Percentiles rank a stretch among this genome's conserved stretches.
Evolutionary conservation across 169 alveolate genomes (phyloP).

Genomic region (Cystoisospora suis): DNA sequence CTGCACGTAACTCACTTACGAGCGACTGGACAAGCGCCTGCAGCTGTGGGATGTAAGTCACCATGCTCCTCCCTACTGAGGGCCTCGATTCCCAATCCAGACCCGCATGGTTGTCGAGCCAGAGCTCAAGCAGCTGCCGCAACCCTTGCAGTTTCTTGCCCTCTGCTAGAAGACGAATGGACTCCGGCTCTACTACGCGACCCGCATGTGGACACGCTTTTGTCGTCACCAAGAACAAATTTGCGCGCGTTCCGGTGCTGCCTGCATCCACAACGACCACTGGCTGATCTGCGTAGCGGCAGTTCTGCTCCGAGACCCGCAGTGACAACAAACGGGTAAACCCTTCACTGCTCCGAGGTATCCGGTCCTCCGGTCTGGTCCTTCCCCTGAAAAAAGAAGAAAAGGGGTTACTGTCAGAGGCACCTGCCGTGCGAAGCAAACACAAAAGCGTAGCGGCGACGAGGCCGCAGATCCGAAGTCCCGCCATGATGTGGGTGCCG

Average conservation of each 20-base stretch:
- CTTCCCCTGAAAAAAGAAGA: too few relatives aligned
- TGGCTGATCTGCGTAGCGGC: neutral
- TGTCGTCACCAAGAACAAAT: neutral
- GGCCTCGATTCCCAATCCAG: conserved; percentile 38
- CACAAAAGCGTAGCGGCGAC: too few relatives aligned
- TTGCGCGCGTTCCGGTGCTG: conserved; percentile 50
- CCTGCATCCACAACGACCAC: conserved; percentile 46
- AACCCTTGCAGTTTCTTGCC: neutral
- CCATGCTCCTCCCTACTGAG: neutral
- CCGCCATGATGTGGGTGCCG: too few relatives aligned
- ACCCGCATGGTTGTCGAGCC: conserved; percentile 25
- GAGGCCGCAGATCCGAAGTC: too few relatives aligned
- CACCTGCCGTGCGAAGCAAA: too few relatives aligned
- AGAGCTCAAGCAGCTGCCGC: conserved; percentile 27
- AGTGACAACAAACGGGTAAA: too few relatives aligned
- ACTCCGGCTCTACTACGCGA: neutral
- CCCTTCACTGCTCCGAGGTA: too few relatives aligned
- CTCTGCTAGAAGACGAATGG: neutral
- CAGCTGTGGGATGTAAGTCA: neutral
- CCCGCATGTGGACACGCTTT: conserved; percentile 28
- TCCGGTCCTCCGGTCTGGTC: too few relatives aligned
- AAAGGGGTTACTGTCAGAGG: too few relatives aligned
- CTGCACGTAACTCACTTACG: neutral
- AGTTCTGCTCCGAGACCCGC: too few relatives aligned
- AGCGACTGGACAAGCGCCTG: neutral